phyloP scores from a whole-genome alignment of 257 asterid species.

The Ehretia macrophylla region DNA sequence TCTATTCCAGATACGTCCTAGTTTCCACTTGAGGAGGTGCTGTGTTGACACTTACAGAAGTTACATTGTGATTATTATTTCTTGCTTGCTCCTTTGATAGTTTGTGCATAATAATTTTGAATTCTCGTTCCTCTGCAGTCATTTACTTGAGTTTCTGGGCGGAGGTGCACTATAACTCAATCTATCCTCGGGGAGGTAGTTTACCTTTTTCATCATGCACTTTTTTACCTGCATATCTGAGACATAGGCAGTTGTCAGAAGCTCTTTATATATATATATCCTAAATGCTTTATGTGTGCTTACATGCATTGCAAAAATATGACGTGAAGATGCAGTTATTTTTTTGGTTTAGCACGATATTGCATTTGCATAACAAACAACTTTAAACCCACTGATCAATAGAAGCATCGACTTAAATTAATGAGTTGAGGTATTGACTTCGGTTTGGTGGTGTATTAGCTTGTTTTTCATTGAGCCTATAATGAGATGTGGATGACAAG shows the following conservation, averaged over 20 bases:
- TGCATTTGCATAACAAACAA: neutral
- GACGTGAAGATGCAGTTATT: too few relatives aligned
- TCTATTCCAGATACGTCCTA: too few relatives aligned
- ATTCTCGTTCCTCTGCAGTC: conserved; percentile 42
- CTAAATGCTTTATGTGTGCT: too few relatives aligned
- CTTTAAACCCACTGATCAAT: neutral
- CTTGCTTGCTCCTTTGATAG: too few relatives aligned
- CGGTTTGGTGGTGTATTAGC: neutral
- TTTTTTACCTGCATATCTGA: neutral
- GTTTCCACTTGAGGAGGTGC: too few relatives aligned
- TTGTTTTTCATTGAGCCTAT: neutral
- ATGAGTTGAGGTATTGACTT: neutral
- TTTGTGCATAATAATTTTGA: too few relatives aligned
- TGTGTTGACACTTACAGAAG: too few relatives aligned
- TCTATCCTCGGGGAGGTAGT: conserved; percentile 89
- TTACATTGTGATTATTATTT: too few relatives aligned
- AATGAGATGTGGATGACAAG: neutral
- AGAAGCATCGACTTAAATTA: neutral
- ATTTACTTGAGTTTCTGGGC: conserved; percentile 93
- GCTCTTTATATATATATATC: neutral
- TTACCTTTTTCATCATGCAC: neutral
- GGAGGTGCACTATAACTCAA: conserved; percentile 96
- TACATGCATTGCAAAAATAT: too few relatives aligned
- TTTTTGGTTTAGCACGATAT: too few relatives aligned
- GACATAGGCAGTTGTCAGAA: neutral